Conservation (phyloP, 2,329 filamentous ascomycete species). For the Myriosclerotinia curreyana region DNA sequence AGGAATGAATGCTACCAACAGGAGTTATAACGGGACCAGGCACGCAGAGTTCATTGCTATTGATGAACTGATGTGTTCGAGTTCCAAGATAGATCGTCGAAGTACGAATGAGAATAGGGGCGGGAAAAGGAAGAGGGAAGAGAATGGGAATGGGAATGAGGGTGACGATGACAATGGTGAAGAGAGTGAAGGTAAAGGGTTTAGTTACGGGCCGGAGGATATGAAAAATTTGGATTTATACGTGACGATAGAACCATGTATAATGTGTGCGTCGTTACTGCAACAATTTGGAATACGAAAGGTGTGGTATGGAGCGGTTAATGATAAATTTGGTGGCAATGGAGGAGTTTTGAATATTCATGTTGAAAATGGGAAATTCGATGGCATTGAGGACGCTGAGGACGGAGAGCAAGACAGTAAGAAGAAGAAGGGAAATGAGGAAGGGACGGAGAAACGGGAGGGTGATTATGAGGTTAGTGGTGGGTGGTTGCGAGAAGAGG, state of each 20-base stretch:
- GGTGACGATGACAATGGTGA: neutral
- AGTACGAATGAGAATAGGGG: conserved; percentile 28
- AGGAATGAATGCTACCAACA: conserved; percentile 97
- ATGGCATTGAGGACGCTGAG: conserved; percentile 14
- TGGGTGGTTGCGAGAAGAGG: conserved; percentile 77
- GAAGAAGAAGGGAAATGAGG: conserved; percentile 1
- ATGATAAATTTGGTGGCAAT: conserved; percentile 95
- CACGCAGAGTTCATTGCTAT: conserved; percentile 96
- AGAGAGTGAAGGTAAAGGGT: conserved; percentile 44
- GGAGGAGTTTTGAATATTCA: conserved; percentile 91
- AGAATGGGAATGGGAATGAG: neutral
- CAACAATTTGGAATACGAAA: conserved; percentile 83
- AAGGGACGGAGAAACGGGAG: conserved; percentile 57
- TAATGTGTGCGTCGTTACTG: conserved; percentile 95
- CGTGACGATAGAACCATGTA: conserved; percentile 96
- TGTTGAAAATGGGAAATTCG: conserved; percentile 28
- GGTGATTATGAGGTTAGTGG: conserved; percentile 77
- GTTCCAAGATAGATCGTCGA: conserved; percentile 41
- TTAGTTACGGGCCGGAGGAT: conserved; percentile 53
- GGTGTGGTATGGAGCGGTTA: conserved; percentile 92
- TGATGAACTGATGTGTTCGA: conserved; percentile 55
- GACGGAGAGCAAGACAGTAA: conserved; percentile 68
- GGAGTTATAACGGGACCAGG: conserved; percentile 83
- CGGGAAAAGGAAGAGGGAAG: neutral
- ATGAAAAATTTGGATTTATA: conserved; percentile 76